Evolutionary conservation across 164 flowering plant species (phyloP), one percentile per base, ranked within the genome.

Genomic region (Nelumbo lutea): DNA sequence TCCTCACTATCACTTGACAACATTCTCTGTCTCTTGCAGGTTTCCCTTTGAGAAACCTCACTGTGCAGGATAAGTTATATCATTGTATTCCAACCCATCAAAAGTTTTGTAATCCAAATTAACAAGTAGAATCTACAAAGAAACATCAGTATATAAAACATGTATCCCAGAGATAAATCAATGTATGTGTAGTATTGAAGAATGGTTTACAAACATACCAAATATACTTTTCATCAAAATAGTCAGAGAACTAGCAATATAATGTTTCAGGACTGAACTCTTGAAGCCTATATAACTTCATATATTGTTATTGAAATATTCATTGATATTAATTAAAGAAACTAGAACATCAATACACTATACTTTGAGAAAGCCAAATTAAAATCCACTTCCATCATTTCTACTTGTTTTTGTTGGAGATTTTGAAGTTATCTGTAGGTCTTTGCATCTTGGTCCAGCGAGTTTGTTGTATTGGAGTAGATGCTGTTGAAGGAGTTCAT

Each of bases 11-110:
- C 56, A 68, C 68, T 61, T 1, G 78, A 70, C 15, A 85, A 77
- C 70, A 85, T 72, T 82, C 83, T 87, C 70, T 79, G 96, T 72
- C 91, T 85, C 83, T 95, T 95, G 77, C 86, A 81, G 53, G 74
- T 45, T 27, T 81, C 93, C 76, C 48, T 68, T 57, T 47, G 70
- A 10, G 73, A 66, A 14, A 65, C 75, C 65, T 80, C 84, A 59
- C 61, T 42, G 14, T 15, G 14, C 14, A 15, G 57, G 57, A 53
- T 53, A 53, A 53, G 14, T 11, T 4, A 13, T 15, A 9, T 10
- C 57, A 53, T 53, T 13, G 15, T 11, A 13, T 53, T 11, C 2
- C 14, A 9, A 10, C 57, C 14, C 11, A 53, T 53, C 13, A 11
- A 53, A 10, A 53, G 14, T 11, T 1, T 13, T 53, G 57, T 11